phyloP scores from a whole-genome alignment of 1,139 yeast species.

The Lodderomyces beijingensis region DNA sequence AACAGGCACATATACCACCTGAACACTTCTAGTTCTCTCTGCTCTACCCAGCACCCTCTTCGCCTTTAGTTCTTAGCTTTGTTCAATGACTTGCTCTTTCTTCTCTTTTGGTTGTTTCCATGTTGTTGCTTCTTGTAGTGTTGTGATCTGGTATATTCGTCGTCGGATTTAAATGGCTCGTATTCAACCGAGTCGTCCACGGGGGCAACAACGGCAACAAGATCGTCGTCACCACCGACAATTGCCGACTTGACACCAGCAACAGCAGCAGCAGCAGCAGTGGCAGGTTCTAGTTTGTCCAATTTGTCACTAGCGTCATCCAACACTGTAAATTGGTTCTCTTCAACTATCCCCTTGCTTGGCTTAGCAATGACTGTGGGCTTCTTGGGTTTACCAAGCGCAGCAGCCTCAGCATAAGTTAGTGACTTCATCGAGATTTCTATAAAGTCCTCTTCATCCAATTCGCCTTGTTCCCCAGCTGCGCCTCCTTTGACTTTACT shows the following conservation, averaged over 20 bases:
- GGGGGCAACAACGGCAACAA: neutral
- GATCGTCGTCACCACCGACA: neutral
- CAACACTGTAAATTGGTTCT: slow-evolving; percentile 11
- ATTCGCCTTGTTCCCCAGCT: slow-evolving; percentile 10
- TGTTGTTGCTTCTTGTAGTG: slow-evolving; percentile 13
- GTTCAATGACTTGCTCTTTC: slow-evolving; percentile 9
- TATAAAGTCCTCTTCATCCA: slow-evolving; percentile 31
- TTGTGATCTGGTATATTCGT: slow-evolving; percentile 11
- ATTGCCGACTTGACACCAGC: too few relatives aligned
- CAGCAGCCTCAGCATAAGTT: slow-evolving; percentile 45
- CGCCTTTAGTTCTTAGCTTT: too few relatives aligned
- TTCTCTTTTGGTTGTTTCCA: slow-evolving; percentile 13
- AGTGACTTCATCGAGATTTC: slow-evolving; percentile 34
- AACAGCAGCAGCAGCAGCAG: neutral
- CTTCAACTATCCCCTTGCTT: slow-evolving; percentile 5
- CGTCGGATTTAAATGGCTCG: slow-evolving; percentile 10
- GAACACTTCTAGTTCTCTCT: too few relatives aligned
- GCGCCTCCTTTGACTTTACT: neutral
- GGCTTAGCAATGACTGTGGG: slow-evolving; percentile 4
- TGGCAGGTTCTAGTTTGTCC: neutral
- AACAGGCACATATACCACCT: too few relatives aligned
- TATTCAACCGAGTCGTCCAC: slow-evolving; percentile 1
- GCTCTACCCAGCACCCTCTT: too few relatives aligned
- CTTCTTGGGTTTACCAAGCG: slow-evolving; percentile 19
- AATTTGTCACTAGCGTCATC: too few relatives aligned